Evolutionary conservation across 805 yeast species (phyloP).

Genomic region (Candida vaughaniae): DNA sequence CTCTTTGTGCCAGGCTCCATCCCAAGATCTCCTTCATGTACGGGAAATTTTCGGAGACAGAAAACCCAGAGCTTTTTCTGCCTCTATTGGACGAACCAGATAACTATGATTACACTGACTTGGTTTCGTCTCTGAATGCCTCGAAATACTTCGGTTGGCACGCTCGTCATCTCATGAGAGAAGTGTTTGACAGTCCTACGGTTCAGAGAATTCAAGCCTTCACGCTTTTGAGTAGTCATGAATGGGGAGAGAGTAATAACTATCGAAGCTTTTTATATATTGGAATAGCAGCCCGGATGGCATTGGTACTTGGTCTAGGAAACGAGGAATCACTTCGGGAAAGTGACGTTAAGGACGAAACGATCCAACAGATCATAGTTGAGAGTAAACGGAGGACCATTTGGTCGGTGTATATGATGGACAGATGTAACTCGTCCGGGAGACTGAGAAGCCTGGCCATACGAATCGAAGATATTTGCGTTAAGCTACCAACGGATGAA

Average conservation of each 20-base stretch:
- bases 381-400: constrained; percentile 37
- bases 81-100: constrained; percentile 16
- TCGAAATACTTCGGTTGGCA: constrained; percentile 41
- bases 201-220: constrained; percentile 38
- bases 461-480: constrained; percentile 29
- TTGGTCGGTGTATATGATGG: constrained; percentile 45
- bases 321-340: constrained; percentile 10
- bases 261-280: constrained; percentile 35
- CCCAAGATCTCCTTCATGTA: constrained; percentile 28
- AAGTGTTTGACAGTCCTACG: constrained; percentile 38
- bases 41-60: constrained; percentile 29
- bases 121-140: constrained; percentile 23
- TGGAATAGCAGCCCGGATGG: constrained; percentile 43
- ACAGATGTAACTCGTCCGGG: constrained; percentile 38
- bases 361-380: constrained; percentile 17
- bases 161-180: constrained; percentile 28
- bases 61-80: constrained; percentile 23
- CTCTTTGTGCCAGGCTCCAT: constrained; percentile 35
- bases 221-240: constrained; percentile 36
- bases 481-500: constrained; percentile 32
- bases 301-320: constrained; percentile 31
- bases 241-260: constrained; percentile 41
- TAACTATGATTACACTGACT: neutral
- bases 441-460: constrained; percentile 31
- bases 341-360: constrained; percentile 9